Evolutionary conservation across 257 asterid genomes (phyloP).

Genomic region (Lavandula angustifolia): DNA sequence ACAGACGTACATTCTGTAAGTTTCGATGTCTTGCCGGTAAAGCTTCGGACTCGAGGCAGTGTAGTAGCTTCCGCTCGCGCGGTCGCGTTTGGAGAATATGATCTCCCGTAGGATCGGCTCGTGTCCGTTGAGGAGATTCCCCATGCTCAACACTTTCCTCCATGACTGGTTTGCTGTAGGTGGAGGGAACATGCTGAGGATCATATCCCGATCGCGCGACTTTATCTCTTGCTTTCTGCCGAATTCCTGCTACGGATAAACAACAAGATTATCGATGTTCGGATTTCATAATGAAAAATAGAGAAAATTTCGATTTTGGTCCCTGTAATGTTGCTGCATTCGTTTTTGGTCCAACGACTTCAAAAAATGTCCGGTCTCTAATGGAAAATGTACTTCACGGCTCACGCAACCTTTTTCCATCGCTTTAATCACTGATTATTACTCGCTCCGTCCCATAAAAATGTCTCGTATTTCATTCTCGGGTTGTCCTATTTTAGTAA

Average conservation of each 20-base stretch:
- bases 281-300: too few relatives aligned
- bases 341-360: too few relatives aligned
- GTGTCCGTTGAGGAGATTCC: constrained; percentile 93
- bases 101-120: constrained; percentile 87
- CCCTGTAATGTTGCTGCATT: too few relatives aligned
- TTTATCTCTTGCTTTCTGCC: constrained; percentile 54
- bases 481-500: too few relatives aligned
- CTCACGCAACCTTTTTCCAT: too few relatives aligned
- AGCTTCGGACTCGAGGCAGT: constrained; percentile 47
- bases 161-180: constrained; percentile 93
- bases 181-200: constrained; percentile 73
- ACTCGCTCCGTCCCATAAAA: too few relatives aligned
- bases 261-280: not conserved
- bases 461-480: too few relatives aligned
- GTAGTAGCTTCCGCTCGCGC: constrained; percentile 61
- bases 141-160: constrained; percentile 95
- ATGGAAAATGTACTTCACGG: too few relatives aligned
- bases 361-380: too few relatives aligned
- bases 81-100: constrained; percentile 69
- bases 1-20: constrained; percentile 83
- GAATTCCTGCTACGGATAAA: constrained; percentile 44
- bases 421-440: too few relatives aligned
- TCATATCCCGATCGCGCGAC: constrained; percentile 55
- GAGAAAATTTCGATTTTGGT: too few relatives aligned
- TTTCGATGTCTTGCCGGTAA: constrained; percentile 63